Percentiles rank a stretch among this genome's conserved stretches.
Conservation (phyloP, 2,329 filamentous ascomycete genomes). For the Davidsoniella neocaledoniae region DNA sequence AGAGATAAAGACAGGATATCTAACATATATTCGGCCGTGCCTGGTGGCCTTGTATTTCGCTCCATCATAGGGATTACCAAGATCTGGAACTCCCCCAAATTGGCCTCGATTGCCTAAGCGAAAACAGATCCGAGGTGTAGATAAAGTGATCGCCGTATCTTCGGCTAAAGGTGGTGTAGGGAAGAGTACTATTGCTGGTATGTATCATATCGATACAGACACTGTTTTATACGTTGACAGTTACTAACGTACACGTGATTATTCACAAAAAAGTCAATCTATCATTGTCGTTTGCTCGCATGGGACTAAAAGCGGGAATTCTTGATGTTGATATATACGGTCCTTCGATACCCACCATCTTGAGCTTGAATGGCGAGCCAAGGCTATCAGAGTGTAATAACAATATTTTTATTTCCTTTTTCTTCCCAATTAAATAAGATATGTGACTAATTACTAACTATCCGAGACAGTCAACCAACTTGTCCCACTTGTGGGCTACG, state of each 20-base stretch:
- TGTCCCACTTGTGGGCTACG: slow-evolving; percentile 81
- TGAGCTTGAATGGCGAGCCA: slow-evolving; percentile 67
- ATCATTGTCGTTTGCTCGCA: slow-evolving; percentile 68
- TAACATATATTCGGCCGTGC: neutral
- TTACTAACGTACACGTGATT: neutral
- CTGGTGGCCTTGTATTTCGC: neutral
- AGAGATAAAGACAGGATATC: too few relatives aligned
- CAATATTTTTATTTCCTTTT: slow-evolving; percentile 17
- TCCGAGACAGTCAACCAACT: slow-evolving; percentile 51
- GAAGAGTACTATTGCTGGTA: slow-evolving; percentile 82
- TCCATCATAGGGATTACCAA: slow-evolving; percentile 56
- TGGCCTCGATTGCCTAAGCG: slow-evolving; percentile 63
- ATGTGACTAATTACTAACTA: too few relatives aligned
- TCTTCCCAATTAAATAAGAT: too few relatives aligned
- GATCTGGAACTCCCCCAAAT: slow-evolving; percentile 42
- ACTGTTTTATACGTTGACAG: neutral
- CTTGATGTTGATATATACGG: slow-evolving; percentile 95
- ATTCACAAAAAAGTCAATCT: slow-evolving; percentile 44
- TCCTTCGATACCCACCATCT: slow-evolving; percentile 78
- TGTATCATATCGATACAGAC: slow-evolving; percentile 13
- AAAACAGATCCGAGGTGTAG: slow-evolving; percentile 65
- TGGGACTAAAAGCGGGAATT: slow-evolving; percentile 69
- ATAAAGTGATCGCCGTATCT: slow-evolving; percentile 88
- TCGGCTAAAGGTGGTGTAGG: slow-evolving; percentile 97
- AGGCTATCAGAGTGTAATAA: slow-evolving; percentile 49